Conservation (phyloP, 208 protist species). For the Acanthamoeba castellanii region DNA sequence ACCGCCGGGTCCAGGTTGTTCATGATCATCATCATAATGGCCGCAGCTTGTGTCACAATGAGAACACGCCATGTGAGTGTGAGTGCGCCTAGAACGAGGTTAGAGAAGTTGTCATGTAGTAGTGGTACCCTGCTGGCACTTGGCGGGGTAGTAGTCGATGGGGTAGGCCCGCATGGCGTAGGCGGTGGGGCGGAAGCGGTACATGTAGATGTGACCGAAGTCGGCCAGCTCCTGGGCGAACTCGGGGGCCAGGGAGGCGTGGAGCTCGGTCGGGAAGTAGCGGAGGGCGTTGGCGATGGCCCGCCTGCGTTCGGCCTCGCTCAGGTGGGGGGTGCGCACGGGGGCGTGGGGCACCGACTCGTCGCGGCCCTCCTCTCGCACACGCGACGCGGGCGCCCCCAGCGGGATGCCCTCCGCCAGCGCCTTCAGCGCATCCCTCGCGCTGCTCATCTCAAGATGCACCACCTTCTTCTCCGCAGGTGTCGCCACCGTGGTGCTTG, state of each 20-base stretch:
- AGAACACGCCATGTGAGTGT: background rate
- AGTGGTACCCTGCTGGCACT: conserved; percentile 79
- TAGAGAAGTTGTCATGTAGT: background rate
- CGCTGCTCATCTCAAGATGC: background rate
- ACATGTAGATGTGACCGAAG: conserved; percentile 94
- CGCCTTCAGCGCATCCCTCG: background rate
- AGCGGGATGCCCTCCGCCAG: conserved; percentile 57
- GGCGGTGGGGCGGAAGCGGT: conserved; percentile 90
- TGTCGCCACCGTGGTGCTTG: background rate
- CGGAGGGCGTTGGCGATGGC: conserved; percentile 90
- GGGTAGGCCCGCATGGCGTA: conserved; percentile 91
- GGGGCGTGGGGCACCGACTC: conserved; percentile 87
- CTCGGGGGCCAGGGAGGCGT: conserved; percentile 88
- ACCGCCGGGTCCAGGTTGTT: conserved; percentile 93
- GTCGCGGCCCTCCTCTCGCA: conserved; percentile 58
- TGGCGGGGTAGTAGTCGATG: conserved; percentile 85
- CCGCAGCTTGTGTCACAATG: conserved; percentile 81
- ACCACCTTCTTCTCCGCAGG: background rate
- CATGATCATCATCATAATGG: conserved; percentile 94
- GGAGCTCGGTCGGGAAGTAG: conserved; percentile 89
- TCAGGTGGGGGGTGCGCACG: conserved; percentile 79
- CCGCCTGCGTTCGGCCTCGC: conserved; percentile 75
- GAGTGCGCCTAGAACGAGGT: background rate
- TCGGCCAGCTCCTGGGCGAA: conserved; percentile 89
- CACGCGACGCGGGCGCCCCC: background rate